Evolutionary conservation across 1,284 basidiomycete genomes (phyloP).

Genomic region (Microbotryum saponariae): DNA sequence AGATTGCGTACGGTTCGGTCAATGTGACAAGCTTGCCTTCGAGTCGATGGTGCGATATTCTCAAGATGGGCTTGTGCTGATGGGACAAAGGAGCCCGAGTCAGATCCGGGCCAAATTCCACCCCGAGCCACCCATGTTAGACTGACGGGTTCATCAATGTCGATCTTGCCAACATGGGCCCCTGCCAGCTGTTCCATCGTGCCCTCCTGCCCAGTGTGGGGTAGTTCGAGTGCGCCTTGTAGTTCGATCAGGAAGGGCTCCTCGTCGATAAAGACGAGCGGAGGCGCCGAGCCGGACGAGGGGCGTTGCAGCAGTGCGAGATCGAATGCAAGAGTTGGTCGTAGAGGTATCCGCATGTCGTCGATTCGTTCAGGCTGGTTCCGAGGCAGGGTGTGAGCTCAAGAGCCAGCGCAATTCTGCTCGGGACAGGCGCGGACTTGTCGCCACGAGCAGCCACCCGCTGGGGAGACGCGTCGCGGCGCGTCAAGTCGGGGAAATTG

Average conservation of each 20-base stretch:
- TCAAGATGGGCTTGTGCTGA: conserved; percentile 33
- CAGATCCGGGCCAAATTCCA: not conserved
- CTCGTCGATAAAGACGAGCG: conserved; percentile 27
- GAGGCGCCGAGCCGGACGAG: conserved; percentile 4
- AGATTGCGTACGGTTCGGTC: conserved; percentile 30
- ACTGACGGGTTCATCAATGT: conserved; percentile 31
- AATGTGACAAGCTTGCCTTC: conserved; percentile 34
- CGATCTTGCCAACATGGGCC: conserved; percentile 32
- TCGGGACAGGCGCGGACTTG: too few species aligned
- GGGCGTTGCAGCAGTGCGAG: too few species aligned
- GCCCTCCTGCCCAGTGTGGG: not conserved
- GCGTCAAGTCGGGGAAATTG: too few species aligned
- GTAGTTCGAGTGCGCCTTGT: conserved; percentile 32
- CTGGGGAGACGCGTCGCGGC: too few species aligned
- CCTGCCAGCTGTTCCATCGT: conserved; percentile 10
- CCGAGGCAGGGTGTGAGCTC: too few species aligned
- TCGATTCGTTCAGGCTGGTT: too few species aligned
- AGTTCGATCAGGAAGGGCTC: conserved; percentile 35
- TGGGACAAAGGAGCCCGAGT: not conserved
- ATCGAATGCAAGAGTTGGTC: too few species aligned
- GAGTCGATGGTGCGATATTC: conserved; percentile 35
- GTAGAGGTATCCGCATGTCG: too few species aligned
- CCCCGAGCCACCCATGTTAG: too few species aligned
- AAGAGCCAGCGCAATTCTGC: too few species aligned
- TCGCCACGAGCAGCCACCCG: too few species aligned